A percentile compares a stretch with the other conserved stretches of the same genome.
Conservation (phyloP, 257 asterid genomes). For the Osmanthus fragrans region DNA sequence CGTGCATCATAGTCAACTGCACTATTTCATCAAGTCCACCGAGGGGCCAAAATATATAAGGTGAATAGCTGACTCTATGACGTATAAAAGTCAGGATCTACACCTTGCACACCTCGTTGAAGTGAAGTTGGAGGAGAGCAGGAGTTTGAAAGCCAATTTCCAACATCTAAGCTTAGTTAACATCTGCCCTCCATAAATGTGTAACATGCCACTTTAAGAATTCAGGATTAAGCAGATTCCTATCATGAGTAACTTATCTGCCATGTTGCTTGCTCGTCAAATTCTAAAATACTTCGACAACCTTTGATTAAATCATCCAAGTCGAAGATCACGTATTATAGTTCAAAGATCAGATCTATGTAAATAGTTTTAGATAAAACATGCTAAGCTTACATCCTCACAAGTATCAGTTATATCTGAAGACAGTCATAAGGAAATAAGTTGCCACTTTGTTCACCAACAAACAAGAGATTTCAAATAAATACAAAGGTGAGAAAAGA, state of each 20-base stretch:
- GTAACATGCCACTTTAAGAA: neutral
- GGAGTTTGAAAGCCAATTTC: neutral
- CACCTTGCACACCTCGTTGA: neutral
- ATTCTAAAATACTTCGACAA: neutral
- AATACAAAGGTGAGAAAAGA: neutral
- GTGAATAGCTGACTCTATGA: neutral
- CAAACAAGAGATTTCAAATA: neutral
- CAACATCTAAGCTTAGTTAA: neutral
- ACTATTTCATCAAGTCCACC: neutral
- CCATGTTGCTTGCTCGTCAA: neutral
- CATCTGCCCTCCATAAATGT: neutral
- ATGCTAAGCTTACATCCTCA: neutral
- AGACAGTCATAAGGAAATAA: neutral
- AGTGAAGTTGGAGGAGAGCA: neutral
- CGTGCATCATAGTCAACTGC: neutral
- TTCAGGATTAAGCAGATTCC: neutral
- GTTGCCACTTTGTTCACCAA: neutral
- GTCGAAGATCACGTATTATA: neutral
- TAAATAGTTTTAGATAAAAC: neutral
- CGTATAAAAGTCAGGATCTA: neutral
- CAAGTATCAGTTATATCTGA: too few relatives aligned
- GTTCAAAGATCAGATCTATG: neutral
- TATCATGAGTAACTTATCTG: neutral
- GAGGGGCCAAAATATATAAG: neutral
- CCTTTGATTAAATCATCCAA: neutral